Base-by-base conservation (phyloP, 768 basidiomycete genomes). In the Phlebiopsis flavidoalba region DNA sequence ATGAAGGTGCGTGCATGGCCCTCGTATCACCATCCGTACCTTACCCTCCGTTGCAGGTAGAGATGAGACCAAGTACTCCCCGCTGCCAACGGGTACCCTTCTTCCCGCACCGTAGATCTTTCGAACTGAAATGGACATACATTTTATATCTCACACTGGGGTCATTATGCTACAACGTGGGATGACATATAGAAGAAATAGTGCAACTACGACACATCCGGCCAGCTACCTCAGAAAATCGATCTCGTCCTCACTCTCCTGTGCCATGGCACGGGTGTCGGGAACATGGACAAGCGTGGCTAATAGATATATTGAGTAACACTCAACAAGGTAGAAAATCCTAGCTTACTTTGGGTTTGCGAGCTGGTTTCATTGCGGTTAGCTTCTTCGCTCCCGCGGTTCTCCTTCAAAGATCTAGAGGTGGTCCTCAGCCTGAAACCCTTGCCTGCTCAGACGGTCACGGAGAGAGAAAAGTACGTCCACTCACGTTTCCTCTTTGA, bases 21-120 rank as follows among this genome's bases (percentile, higher is more conserved):
- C 17, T 43, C 12, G 17, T 43, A 3, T 43, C 43, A 33, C 33
- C 3, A 53, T 11, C 1, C 14, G 31, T 7, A n/a, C 5, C 36
- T 31, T 21, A 15, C 33, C 33, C 19, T 60, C 8, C 33, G 43
- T 26, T 53, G 40, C 63, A 92, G 90, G 91, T 57, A 80, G 87
- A 68, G 90, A 92, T 67, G 90, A 75, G 79, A 89, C 59, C 85
- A 82, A 21, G 75, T 86, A 59, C 71, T 82, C 48, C 89, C 91
- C 14, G 90, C 88, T n/a, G 62, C 88, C 88, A 51, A 81, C 85
- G 48, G 84, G 83, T 40, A 72, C 81, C 1, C 54, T 55, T 7
- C 37, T 55, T 8, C 54, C 54, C 7, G 24, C 54, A 37, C 54
- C 54, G 17, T 55, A 55, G 54, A 55, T 14, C 17, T 17, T 5